Conservation (phyloP, 176 grass and related monocot genomes). For the Urochloa ruziziensis region DNA sequence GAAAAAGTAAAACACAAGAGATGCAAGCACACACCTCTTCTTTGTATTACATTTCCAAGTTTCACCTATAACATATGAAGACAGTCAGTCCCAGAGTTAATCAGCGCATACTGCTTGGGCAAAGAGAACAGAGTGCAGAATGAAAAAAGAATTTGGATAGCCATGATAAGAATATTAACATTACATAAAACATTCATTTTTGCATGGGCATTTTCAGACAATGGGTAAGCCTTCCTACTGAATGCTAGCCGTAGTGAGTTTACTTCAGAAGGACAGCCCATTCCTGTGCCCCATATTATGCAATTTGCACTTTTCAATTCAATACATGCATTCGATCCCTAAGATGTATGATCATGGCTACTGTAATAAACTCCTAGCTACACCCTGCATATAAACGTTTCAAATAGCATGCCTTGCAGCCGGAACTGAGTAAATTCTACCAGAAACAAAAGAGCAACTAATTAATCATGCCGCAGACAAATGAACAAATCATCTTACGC, state of each 20-base stretch:
- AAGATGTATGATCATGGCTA: not conserved
- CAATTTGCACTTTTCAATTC: not conserved
- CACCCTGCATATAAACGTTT: not conserved
- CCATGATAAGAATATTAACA: not conserved
- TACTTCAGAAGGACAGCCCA: not conserved
- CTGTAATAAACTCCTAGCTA: not conserved
- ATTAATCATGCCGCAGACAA: not conserved
- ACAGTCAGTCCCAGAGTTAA: slow-evolving; percentile 10
- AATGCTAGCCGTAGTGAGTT: not conserved
- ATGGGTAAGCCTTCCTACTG: not conserved
- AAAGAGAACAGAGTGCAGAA: not conserved
- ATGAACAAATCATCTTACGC: not conserved
- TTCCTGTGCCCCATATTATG: not conserved
- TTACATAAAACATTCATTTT: not conserved
- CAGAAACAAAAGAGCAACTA: not conserved
- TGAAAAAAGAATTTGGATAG: not conserved
- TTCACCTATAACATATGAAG: slow-evolving; percentile 59
- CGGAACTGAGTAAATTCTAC: not conserved
- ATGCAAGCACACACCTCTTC: slow-evolving; percentile 63
- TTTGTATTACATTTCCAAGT: slow-evolving; percentile 79
- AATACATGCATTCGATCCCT: too few species aligned
- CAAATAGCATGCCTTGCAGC: not conserved
- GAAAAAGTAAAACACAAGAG: slow-evolving; percentile 25
- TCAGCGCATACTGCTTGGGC: not conserved
- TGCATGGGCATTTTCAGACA: not conserved